These are phyloP conservation scores for Boletus vermiculosoides DNA, from an alignment of 768 basidiomycete genomes.

Conservation along the genomic window DNA sequence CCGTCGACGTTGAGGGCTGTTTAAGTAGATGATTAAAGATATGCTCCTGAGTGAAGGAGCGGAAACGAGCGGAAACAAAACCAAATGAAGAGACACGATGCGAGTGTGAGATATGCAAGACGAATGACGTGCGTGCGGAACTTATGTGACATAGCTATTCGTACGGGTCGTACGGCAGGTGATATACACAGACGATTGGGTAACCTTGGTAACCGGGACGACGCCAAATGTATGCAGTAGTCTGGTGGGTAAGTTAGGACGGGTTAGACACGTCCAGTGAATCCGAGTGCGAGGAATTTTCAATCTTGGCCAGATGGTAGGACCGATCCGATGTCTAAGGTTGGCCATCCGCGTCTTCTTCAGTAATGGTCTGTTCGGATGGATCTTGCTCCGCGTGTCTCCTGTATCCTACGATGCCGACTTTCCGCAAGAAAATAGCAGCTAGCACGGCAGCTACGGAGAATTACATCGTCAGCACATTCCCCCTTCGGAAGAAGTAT, in stretches of 20 bases:
- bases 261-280: background rate
- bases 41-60: background rate
- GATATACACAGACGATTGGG: background rate
- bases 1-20: background rate
- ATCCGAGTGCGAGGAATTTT: background rate
- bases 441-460: conserved; percentile 33
- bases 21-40: background rate
- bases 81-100: background rate
- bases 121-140: background rate
- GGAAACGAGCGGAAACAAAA: background rate
- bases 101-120: background rate
- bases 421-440: conserved; percentile 38
- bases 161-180: background rate
- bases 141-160: conserved; percentile 1
- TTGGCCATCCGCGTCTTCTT: conserved; percentile 1
- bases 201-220: background rate
- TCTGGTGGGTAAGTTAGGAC: background rate
- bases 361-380: conserved; percentile 25
- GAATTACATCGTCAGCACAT: background rate
- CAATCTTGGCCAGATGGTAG: background rate
- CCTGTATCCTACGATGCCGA: conserved; percentile 40
- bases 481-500: background rate
- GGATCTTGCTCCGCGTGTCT: conserved; percentile 5
- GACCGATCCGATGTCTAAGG: conserved; percentile 4
- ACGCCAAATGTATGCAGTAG: conserved; percentile 1